A percentile compares a stretch with the other conserved stretches of the same genome.
These are phyloP conservation scores for Teratosphaeria destructans DNA, from an alignment of 2,329 filamentous ascomycete genomes.

Conservation along the genomic window DNA sequence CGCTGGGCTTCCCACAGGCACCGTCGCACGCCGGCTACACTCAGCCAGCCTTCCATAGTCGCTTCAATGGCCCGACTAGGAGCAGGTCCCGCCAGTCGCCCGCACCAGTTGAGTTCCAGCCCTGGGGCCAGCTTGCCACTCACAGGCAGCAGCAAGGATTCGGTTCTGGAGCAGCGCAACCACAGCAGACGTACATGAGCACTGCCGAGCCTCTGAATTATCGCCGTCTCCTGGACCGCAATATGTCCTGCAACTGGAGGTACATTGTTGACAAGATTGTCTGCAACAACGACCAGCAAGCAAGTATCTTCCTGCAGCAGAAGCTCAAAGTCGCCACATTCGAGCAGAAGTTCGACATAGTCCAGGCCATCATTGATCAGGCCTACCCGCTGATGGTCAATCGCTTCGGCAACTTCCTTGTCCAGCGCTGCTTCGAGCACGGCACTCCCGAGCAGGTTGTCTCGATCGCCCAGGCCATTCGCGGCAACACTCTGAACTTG, in stretches of 20 bases:
- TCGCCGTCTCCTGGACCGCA: constrained; percentile 84
- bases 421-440: constrained; percentile 98
- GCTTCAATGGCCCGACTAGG: constrained; percentile 24
- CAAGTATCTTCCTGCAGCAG: constrained; percentile 96
- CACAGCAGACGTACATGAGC: constrained; percentile 53
- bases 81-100: constrained; percentile 31
- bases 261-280: constrained; percentile 99
- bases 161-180: not conserved
- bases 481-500: constrained; percentile 82
- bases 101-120: constrained; percentile 35
- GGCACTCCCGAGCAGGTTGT: constrained; percentile 90
- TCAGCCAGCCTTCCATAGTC: constrained; percentile 3
- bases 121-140: constrained; percentile 15
- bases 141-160: constrained; percentile 3
- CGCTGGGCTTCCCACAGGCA: constrained; percentile 14
- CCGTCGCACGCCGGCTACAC: constrained; percentile 8
- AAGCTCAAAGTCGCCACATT: constrained; percentile 94
- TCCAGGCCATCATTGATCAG: constrained; percentile 89
- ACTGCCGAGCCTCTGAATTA: constrained; percentile 93
- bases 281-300: constrained; percentile 97
- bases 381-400: constrained; percentile 97
- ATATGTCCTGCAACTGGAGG: constrained; percentile 97
- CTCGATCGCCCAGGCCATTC: constrained; percentile 86
- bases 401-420: constrained; percentile 94
- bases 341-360: constrained; percentile 94